phyloP scores from a whole-genome alignment of 1,284 basidiomycete species.

The Cryptococcus hybrid region DNA sequence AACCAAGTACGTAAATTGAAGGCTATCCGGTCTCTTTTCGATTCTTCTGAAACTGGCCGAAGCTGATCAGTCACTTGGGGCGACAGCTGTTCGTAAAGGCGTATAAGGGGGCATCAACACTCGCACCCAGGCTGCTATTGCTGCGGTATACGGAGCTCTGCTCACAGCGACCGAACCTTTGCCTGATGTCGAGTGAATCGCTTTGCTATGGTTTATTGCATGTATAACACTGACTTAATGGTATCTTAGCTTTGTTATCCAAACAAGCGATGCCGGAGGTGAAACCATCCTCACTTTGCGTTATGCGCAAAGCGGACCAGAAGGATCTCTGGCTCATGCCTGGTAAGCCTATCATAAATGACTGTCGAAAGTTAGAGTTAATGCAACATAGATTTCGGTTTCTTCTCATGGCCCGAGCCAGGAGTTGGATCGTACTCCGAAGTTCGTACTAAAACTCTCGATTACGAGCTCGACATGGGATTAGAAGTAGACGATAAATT shows the following conservation, averaged over 20 bases:
- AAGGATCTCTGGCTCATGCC: constrained; percentile 42
- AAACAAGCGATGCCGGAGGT: constrained; percentile 34
- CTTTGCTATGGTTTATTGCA: neutral
- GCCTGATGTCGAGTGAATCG: constrained; percentile 41
- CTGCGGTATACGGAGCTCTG: constrained; percentile 32
- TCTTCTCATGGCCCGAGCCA: constrained; percentile 47
- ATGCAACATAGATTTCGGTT: constrained; percentile 34
- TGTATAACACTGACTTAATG: neutral
- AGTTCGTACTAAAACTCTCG: constrained; percentile 31
- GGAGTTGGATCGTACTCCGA: constrained; percentile 36
- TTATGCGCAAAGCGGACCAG: constrained; percentile 29
- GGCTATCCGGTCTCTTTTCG: neutral
- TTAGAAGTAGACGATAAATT: constrained; percentile 4
- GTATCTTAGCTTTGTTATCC: constrained; percentile 34
- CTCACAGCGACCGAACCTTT: constrained; percentile 37
- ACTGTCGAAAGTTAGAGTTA: neutral
- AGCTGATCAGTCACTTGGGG: neutral
- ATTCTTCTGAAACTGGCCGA: too few species aligned
- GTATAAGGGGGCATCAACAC: constrained; percentile 32
- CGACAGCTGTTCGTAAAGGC: constrained; percentile 41
- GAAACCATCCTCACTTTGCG: constrained; percentile 22
- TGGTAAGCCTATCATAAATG: constrained; percentile 16
- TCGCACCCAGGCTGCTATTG: constrained; percentile 30
- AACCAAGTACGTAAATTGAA: constrained; percentile 25
- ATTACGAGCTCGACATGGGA: constrained; percentile 24